Evolutionary conservation across 2,329 filamentous ascomycete genomes (phyloP).

Genomic region (Pseudocercospora cruenta): DNA sequence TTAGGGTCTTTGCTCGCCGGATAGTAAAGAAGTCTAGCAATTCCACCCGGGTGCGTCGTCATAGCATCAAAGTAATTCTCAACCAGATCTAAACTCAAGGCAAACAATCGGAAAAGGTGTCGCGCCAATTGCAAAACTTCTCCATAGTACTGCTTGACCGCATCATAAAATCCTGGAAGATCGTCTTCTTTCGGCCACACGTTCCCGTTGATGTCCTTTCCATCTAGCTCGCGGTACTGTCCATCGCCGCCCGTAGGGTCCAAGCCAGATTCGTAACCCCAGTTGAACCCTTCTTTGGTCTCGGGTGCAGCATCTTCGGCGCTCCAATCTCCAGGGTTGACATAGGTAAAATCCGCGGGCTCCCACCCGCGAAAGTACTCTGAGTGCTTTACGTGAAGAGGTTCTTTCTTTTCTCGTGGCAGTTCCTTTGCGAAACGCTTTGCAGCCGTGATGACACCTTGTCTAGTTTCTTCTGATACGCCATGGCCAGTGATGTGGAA

Average conservation of each 20-base stretch:
- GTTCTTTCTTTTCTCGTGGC: conserved; percentile 41
- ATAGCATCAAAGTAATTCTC: conserved; percentile 47
- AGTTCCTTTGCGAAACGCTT: conserved; percentile 43
- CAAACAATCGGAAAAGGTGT: conserved; percentile 48
- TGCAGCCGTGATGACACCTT: conserved; percentile 43
- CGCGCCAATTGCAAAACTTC: conserved; percentile 43
- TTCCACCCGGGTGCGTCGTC: conserved; percentile 47
- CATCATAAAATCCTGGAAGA: conserved; percentile 44
- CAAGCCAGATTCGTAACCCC: conserved; percentile 46
- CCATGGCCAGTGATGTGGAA: conserved; percentile 48
- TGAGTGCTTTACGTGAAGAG: conserved; percentile 45
- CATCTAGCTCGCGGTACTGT: conserved; percentile 47
- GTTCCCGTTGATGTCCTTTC: conserved; percentile 41
- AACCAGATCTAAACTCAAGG: conserved; percentile 42
- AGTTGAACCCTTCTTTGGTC: conserved; percentile 50
- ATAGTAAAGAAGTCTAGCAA: conserved; percentile 46
- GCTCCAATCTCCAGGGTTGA: conserved; percentile 42
- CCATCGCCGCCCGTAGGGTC: conserved; percentile 48
- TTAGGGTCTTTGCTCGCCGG: conserved; percentile 37
- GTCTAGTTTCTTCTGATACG: conserved; percentile 35
- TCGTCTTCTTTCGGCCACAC: conserved; percentile 46
- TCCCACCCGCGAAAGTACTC: conserved; percentile 48
- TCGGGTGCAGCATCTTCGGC: conserved; percentile 36
- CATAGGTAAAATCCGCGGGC: conserved; percentile 45
- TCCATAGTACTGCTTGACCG: conserved; percentile 45